Evolutionary conservation across 164 flowering plant species (phyloP), one percentile per base, ranked within the genome.

Genomic region (Paratinospora sagittata): DNA sequence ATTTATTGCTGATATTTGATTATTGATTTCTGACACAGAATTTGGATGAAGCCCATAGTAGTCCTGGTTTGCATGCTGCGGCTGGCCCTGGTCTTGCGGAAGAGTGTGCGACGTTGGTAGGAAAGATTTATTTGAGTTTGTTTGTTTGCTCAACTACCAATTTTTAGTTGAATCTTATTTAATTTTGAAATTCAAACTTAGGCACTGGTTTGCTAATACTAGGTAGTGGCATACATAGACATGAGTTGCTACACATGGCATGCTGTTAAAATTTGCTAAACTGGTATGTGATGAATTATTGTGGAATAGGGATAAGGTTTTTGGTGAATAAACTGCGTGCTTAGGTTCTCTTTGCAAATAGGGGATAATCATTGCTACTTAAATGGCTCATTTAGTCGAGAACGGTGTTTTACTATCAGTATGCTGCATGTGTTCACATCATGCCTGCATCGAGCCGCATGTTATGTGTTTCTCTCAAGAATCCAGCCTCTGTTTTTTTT

Each of bases 41-140:
- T 78, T 77, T 96, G 83, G 99, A 91, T 76, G 98, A 96, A 84
- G 93, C 92, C 37, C 93, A 96, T 73, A 90, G 98, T 82, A 96
- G 98, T 75, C 87, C 90, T 74, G 99, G 99, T 70, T 81, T 96
- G 83, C 93, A 93, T 87, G 95, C 89, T 78, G 97, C 97, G 55
- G 98, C 99, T 78, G 99, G 99, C 67, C 91, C 97, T 72, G 95
- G 92, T 77, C 95, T 96, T 76, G 96, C 97, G 37, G 98, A 93
- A 81, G 97, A 91, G 73, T 96, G 99, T 81, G 90, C 91, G 6
- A 80, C 90, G 47, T 71, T 91, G 91, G 99, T 96, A 82, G 70
- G 84, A 23, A 66, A 39, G 30, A 63, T 36, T 5, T 61, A 23
- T n/a, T 66, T 49, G 34, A 17, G 3, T 43, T 2, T 65, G 3